phyloP scores from a whole-genome alignment of 1,139 yeast genomes.

The Wickerhamomyces sp. region DNA sequence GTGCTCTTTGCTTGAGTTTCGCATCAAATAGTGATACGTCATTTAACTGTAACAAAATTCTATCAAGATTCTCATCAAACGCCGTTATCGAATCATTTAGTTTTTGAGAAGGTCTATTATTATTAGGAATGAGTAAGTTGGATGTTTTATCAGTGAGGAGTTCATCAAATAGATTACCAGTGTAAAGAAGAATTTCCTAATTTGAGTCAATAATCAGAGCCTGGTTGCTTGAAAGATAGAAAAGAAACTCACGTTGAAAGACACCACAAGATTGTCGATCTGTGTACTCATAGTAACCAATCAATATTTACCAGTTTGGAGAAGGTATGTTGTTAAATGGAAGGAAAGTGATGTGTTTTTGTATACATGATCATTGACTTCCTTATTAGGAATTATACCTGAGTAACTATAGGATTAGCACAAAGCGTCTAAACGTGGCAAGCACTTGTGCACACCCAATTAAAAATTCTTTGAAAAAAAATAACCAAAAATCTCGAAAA shows the following conservation, averaged over 20 bases:
- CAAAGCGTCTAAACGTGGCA: not conserved
- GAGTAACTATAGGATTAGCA: not conserved
- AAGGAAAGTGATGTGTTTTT: no score
- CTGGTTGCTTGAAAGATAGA: no score
- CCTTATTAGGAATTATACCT: not conserved
- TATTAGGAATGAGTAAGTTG: slow-evolving; percentile 29
- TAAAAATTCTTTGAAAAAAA: slow-evolving; percentile 2
- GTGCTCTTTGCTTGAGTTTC: slow-evolving; percentile 14
- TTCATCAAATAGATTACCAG: slow-evolving; percentile 21
- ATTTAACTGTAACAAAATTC: slow-evolving; percentile 20
- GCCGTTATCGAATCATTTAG: slow-evolving; percentile 26
- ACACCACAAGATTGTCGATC: slow-evolving; percentile 21
- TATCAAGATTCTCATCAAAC: slow-evolving; percentile 26
- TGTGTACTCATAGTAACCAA: slow-evolving; percentile 21
- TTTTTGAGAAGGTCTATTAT: slow-evolving; percentile 10
- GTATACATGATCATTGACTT: not conserved
- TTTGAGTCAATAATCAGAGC: not conserved
- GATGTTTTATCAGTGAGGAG: slow-evolving; percentile 18
- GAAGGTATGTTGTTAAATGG: no score
- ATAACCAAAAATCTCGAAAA: slow-evolving; percentile 5
- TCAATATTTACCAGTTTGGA: no score
- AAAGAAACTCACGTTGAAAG: slow-evolving; percentile 18
- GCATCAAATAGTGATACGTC: slow-evolving; percentile 18
- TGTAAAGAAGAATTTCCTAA: slow-evolving; percentile 21
- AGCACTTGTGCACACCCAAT: slow-evolving; percentile 7